Evolutionary conservation across 129 eudicot species (phyloP).

Genomic region (Flaveria trinervia): DNA sequence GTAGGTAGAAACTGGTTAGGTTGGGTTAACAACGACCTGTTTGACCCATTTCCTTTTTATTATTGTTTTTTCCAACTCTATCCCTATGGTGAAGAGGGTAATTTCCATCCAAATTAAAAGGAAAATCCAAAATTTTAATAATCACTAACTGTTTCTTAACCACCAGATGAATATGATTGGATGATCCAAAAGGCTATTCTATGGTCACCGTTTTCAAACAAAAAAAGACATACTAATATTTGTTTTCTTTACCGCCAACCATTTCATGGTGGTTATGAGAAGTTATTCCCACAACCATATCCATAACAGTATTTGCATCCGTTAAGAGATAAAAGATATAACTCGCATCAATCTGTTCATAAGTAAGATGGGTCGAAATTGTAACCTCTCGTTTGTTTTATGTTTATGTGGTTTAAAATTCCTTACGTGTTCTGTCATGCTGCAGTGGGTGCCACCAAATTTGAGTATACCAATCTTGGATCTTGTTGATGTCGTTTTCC

Average conservation of each 20-base stretch:
- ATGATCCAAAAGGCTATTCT: background rate
- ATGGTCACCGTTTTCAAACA: no score
- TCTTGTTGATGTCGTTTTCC: slow-evolving; percentile 92
- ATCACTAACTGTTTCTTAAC: background rate
- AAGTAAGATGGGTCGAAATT: background rate
- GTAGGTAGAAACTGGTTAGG: background rate
- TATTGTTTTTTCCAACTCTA: background rate
- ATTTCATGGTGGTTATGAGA: slow-evolving; percentile 1
- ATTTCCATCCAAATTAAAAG: background rate
- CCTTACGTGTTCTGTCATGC: slow-evolving; percentile 16
- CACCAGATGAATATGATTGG: slow-evolving; percentile 11
- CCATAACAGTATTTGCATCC: background rate
- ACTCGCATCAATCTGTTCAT: background rate
- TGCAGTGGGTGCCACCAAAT: slow-evolving; percentile 97
- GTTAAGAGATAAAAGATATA: slow-evolving; percentile 12
- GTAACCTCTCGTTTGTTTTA: slow-evolving; percentile 8
- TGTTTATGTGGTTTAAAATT: background rate
- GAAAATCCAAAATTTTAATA: background rate
- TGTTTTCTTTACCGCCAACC: background rate
- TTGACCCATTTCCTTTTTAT: slow-evolving; percentile 1
- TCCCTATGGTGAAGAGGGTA: background rate
- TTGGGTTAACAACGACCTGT: background rate
- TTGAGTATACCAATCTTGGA: slow-evolving; percentile 73
- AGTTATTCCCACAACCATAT: slow-evolving; percentile 1
- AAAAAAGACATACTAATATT: background rate